Base-by-base conservation (phyloP, 2,329 filamentous ascomycete genomes). In the Pyricularia grisea region DNA sequence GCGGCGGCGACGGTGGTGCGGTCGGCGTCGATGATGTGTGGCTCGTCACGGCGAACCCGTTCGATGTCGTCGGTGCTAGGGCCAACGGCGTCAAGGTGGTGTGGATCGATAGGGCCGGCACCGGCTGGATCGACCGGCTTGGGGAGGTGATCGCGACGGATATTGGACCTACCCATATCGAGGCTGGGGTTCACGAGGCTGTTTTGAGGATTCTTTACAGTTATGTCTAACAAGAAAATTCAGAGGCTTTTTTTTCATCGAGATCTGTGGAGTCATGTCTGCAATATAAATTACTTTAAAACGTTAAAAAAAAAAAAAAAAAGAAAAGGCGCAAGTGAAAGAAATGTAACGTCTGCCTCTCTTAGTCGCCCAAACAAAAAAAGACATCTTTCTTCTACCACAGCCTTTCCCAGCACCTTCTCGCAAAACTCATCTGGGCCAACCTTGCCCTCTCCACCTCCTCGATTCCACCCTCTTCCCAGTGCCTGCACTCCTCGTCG, bases 31-130 rank as follows among this genome's bases (percentile, higher is more conserved):
- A 75, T 0, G 79, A 84, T 30, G 81, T 92, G 17, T 92, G 90
- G 89, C 77, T 93, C 9, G 83, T 94, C 6, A 90, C 85, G 72
- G 86, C 87, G 1, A 93, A 93, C 75, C 88, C 91, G 2, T 93
- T 93, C 75, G 91, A 93, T 75, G 80, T 90, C 20, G 83, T 88
- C 0, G 91, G 91, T 0, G 88, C 90, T 0, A 82, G 82, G 70
- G 81, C 81, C 1, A 81, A 83, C 5, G 90, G 90, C 0, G 79
- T 92, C 78, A 83, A 84, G 73, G 85, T 87, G 28, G 87, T 83
- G 14, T 93, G 89, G 87, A 84, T 93, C 6, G 89, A 92, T 78
- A 80, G 90, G 30, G 77, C 75, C 17, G 84, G 85, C 0, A 81
- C 77, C 10, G 89, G 89, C 2, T 93, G 90, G 90, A 80, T 83